Evolutionary conservation across 2,329 filamentous ascomycete species (phyloP), one percentile per base, ranked within the genome.

Genomic region (Colletotrichum sp.): DNA sequence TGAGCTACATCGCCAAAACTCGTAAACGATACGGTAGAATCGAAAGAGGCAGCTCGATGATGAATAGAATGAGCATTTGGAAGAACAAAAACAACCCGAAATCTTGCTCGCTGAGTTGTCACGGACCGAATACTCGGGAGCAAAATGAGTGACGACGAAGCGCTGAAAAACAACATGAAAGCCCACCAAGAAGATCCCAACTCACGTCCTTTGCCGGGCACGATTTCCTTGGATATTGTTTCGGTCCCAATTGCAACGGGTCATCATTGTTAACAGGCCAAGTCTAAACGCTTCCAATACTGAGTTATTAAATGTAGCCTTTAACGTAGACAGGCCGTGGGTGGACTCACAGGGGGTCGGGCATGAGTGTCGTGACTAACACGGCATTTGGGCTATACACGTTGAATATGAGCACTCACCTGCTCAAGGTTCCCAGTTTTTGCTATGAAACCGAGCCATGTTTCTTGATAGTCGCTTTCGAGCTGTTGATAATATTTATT

Each of bases 11-110:
- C 34, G 34, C 34, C 34, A 36, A 7, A 14, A 14, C 34, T 36
- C 14, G 1, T 36, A 0, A 7, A 36, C 14, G 0, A 16, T 16
- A 36, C 34, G 34, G 34, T 4, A 36, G 1, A 4, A 36, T 16
- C 7, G 34, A 16, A 4, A 36, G 34, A 1, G 34, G 34, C 34
- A 36, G 34, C 34, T 36, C 34, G 14, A 34, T 36, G 34, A 16
- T 16, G 16, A 1, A 34, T 14, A 34, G 32, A 34, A 2, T 3
- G 38, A 21, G 18, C 9, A 12, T 4, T 1, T 1, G 38, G 18
- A 10, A 48, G 38, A 48, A 10, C 4, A 3, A 43, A 43, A 9
- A 18, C 38, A 43, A 48, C 9, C 3, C 12, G 5, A 13, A 52
- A 24, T 52, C n/a, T 12, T 52, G 6, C 6, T 52, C 12, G 5